Evolutionary conservation across 306 rosid genomes (phyloP).

Genomic region (Albizia julibrissin): DNA sequence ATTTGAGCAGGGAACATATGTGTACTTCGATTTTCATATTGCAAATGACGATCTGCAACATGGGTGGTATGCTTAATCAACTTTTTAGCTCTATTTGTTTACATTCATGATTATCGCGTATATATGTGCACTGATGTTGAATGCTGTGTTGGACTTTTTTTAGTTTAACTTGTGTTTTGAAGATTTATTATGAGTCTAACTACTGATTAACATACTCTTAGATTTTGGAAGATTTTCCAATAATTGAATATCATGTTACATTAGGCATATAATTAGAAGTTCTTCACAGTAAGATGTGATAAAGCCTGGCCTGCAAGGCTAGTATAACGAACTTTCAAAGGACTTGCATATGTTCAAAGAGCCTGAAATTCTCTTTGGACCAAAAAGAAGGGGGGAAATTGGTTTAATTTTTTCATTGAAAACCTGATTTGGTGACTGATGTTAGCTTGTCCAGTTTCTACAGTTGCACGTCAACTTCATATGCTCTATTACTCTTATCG

Average conservation of each 20-base stretch:
- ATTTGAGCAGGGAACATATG: constrained; percentile 88
- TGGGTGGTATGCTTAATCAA: constrained; percentile 62
- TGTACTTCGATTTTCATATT: constrained; percentile 85
- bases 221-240: background rate
- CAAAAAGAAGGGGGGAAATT: background rate
- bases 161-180: background rate
- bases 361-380: background rate
- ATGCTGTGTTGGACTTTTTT: background rate
- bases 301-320: background rate
- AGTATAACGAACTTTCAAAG: background rate
- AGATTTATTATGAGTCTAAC: background rate
- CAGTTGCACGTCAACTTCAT: background rate
- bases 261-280: background rate
- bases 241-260: background rate
- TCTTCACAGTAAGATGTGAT: background rate
- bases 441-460: background rate
- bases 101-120: background rate
- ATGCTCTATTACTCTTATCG: background rate
- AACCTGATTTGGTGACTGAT: background rate
- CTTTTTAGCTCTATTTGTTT: background rate
- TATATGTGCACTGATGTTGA: background rate
- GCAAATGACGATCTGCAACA: constrained; percentile 77
- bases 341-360: background rate
- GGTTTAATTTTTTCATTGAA: background rate
- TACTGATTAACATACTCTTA: background rate